A percentile compares a stretch with the other conserved stretches of the same genome.
These are phyloP conservation scores for Nothophoma quercina DNA, from an alignment of 2,329 filamentous ascomycete species.

Conservation along the genomic window DNA sequence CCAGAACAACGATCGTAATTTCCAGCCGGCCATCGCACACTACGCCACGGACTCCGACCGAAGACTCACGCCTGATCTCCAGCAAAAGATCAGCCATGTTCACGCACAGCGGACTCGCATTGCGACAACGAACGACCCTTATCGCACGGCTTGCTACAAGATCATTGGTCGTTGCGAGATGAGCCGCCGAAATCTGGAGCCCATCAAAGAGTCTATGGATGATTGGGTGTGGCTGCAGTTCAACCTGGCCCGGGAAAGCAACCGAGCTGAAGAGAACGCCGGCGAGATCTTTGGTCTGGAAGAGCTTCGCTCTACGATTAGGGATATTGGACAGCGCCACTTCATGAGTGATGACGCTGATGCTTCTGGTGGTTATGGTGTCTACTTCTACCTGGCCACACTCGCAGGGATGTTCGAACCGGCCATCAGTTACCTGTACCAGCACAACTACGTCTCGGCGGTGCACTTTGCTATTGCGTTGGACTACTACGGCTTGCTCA, in stretches of 20 bases:
- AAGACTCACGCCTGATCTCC: constrained; percentile 77
- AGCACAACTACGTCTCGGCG: constrained; percentile 89
- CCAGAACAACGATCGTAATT: constrained; percentile 88
- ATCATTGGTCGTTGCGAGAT: constrained; percentile 82
- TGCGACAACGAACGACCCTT: constrained; percentile 88
- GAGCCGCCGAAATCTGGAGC: constrained; percentile 63
- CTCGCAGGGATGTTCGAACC: constrained; percentile 93
- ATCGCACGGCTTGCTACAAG: constrained; percentile 97
- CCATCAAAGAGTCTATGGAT: constrained; percentile 66
- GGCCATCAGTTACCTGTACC: constrained; percentile 88
- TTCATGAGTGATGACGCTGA: constrained; percentile 85
- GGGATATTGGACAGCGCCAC: constrained; percentile 88
- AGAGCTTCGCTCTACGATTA: constrained; percentile 79
- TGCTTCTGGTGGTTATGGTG: constrained; percentile 80
- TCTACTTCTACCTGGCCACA: constrained; percentile 92
- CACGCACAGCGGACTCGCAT: constrained; percentile 86
- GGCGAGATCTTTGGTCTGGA: constrained; percentile 69
- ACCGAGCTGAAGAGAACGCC: constrained; percentile 67
- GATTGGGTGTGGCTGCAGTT: constrained; percentile 75
- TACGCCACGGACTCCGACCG: constrained; percentile 81
- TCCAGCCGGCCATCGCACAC: constrained; percentile 84
- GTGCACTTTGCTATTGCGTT: constrained; percentile 94
- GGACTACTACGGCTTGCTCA: constrained; percentile 70
- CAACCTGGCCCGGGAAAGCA: constrained; percentile 67
- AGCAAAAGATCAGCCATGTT: constrained; percentile 88